Percentiles rank a stretch among this genome's conserved stretches.
Evolutionary conservation across 1,139 yeast species (phyloP).

Genomic region (Hansenula anomala): DNA sequence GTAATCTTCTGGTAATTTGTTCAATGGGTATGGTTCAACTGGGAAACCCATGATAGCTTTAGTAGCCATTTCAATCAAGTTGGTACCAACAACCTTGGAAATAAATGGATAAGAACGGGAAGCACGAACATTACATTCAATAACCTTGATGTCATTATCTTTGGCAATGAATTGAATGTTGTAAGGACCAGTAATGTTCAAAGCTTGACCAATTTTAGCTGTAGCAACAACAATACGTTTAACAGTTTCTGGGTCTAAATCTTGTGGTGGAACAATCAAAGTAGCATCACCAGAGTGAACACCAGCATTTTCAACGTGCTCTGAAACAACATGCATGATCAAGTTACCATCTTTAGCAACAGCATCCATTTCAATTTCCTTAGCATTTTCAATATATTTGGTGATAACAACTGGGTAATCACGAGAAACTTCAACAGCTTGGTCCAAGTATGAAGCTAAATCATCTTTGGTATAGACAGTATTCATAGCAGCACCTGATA

Average conservation of each 20-base stretch:
- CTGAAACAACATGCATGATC: conserved; percentile 97
- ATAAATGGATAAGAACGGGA: conserved; percentile 98
- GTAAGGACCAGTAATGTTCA: conserved; percentile 97
- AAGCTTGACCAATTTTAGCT: conserved; percentile 92
- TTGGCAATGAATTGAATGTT: conserved; percentile 95
- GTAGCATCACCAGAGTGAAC: conserved; percentile 99
- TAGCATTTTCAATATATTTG: conserved; percentile 94
- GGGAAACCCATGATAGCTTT: conserved; percentile 92
- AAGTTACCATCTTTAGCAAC: conserved; percentile 94
- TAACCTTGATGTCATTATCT: conserved; percentile 90
- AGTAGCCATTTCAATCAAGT: conserved; percentile 96
- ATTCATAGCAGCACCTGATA: conserved; percentile 99
- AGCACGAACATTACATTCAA: conserved; percentile 98
- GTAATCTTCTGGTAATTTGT: conserved; percentile 84
- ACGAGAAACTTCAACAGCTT: conserved; percentile 96
- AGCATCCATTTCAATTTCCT: conserved; percentile 98
- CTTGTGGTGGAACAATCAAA: conserved; percentile 95
- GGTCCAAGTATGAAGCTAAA: conserved; percentile 80
- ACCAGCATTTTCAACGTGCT: conserved; percentile 99
- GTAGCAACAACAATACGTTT: conserved; percentile 90
- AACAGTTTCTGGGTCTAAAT: conserved; percentile 87
- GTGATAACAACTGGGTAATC: conserved; percentile 98
- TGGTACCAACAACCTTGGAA: conserved; percentile 96
- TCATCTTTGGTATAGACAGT: conserved; percentile 90
- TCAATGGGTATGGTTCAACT: conserved; percentile 82